Evolutionary conservation across 2,329 filamentous ascomycete species (phyloP).

Genomic region (Torrubiellomyces zombiae): DNA sequence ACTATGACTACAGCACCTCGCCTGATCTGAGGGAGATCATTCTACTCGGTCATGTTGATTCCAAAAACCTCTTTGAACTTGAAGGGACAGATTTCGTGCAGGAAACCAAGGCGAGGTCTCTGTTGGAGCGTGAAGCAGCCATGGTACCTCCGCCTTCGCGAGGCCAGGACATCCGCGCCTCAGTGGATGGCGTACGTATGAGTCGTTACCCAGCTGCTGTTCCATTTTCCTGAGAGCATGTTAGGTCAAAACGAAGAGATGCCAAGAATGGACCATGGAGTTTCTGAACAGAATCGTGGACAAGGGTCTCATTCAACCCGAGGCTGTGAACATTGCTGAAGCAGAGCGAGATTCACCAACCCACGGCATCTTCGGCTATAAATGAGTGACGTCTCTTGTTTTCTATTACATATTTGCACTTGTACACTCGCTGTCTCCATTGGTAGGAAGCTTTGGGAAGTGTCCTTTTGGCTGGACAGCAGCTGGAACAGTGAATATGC

Average conservation of each 20-base stretch:
- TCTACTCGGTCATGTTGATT: background rate
- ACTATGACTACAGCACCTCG: slow-evolving; percentile 1
- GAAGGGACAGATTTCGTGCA: background rate
- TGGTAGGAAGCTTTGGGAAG: too few relatives aligned
- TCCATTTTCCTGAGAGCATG: too few relatives aligned
- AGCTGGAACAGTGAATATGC: too few relatives aligned
- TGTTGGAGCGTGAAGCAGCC: slow-evolving; percentile 1
- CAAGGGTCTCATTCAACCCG: background rate
- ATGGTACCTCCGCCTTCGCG: background rate
- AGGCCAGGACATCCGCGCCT: slow-evolving; percentile 2
- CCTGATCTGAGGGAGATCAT: background rate
- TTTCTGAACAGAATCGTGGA: slow-evolving; percentile 1
- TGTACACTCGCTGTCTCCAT: too few relatives aligned
- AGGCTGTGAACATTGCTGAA: slow-evolving; percentile 1
- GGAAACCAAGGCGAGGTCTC: background rate
- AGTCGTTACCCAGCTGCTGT: too few relatives aligned
- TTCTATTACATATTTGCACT: too few relatives aligned
- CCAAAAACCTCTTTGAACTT: background rate
- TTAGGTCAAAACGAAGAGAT: slow-evolving; percentile 3
- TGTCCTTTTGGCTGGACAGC: too few relatives aligned
- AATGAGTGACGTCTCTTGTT: too few relatives aligned
- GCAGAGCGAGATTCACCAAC: slow-evolving; percentile 2
- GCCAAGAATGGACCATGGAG: slow-evolving; percentile 4
- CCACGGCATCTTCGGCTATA: slow-evolving; percentile 3
- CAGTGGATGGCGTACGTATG: slow-evolving; percentile 3